These are phyloP conservation scores for Cladophialophora psammophila DNA, from an alignment of 2,329 filamentous ascomycete genomes.

Conservation along the genomic window DNA sequence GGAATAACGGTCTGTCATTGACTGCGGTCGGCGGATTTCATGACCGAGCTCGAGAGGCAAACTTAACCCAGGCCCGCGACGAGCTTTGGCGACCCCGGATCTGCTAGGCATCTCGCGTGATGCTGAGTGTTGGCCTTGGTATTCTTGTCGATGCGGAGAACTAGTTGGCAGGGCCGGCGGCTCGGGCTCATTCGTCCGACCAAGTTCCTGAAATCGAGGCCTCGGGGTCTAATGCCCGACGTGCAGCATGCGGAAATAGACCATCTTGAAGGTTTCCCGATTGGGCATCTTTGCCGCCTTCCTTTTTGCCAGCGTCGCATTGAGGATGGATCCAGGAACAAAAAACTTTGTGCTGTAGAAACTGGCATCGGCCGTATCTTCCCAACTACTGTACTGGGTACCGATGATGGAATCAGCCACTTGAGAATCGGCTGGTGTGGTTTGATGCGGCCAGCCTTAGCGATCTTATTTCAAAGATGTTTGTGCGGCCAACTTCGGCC, in stretches of 20 bases:
- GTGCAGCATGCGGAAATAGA: background rate
- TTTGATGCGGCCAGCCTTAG: background rate
- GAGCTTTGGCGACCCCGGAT: constrained; percentile 10
- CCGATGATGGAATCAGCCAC: background rate
- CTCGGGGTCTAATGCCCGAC: constrained; percentile 13
- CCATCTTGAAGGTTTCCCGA: constrained; percentile 3
- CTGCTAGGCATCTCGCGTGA: constrained; percentile 21
- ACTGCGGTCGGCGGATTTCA: constrained; percentile 18
- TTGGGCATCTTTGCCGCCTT: background rate
- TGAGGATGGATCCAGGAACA: constrained; percentile 15
- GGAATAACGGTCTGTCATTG: constrained; percentile 12
- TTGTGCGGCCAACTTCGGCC: background rate
- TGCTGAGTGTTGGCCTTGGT: constrained; percentile 15
- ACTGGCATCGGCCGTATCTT: background rate
- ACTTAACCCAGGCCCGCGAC: background rate
- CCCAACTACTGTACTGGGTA: no score
- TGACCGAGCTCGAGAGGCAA: constrained; percentile 16
- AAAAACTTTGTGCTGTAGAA: constrained; percentile 1
- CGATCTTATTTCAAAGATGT: background rate
- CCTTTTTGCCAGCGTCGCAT: constrained; percentile 16
- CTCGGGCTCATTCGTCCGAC: background rate
- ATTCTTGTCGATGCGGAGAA: background rate
- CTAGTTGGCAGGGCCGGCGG: background rate
- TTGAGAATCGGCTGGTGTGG: background rate
- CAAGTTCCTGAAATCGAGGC: background rate